Conservation (phyloP, 2,329 filamentous ascomycete species). For the Colletotrichum somersetense region DNA sequence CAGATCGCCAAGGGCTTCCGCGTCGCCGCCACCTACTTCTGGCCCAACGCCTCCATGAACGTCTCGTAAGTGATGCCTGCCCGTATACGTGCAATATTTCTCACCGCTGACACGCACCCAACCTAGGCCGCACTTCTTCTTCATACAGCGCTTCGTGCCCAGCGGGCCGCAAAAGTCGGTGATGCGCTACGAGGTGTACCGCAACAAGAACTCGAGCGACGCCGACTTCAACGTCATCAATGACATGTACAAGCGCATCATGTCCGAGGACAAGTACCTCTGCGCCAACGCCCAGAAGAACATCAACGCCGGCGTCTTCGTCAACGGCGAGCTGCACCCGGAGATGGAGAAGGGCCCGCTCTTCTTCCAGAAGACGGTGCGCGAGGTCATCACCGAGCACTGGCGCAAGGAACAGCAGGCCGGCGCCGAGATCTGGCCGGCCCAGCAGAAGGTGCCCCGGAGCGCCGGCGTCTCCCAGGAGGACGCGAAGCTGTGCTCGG, state of each 20-base stretch:
- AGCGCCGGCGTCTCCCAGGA: constrained; percentile 45
- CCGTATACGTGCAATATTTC: not conserved
- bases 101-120: constrained; percentile 4
- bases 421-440: constrained; percentile 66
- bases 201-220: constrained; percentile 70
- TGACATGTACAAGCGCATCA: constrained; percentile 72
- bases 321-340: constrained; percentile 74
- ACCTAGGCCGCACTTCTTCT: constrained; percentile 70
- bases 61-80: constrained; percentile 56
- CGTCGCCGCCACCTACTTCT: constrained; percentile 62
- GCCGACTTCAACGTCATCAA: constrained; percentile 69
- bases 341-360: constrained; percentile 70
- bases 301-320: constrained; percentile 70
- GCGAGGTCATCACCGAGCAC: constrained; percentile 62
- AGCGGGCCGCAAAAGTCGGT: constrained; percentile 61
- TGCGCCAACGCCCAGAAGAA: constrained; percentile 72
- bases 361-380: constrained; percentile 66
- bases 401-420: constrained; percentile 59
- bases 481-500: constrained; percentile 52
- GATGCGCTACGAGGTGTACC: constrained; percentile 74
- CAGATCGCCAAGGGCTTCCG: constrained; percentile 61
- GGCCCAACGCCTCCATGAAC: constrained; percentile 64
- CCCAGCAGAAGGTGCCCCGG: constrained; percentile 53
- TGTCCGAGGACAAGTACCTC: constrained; percentile 74
- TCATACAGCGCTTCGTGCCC: constrained; percentile 73